These are phyloP conservation scores for Hypoxylon fuscum DNA, from an alignment of 495 filamentous ascomycete species.

Conservation along the genomic window DNA sequence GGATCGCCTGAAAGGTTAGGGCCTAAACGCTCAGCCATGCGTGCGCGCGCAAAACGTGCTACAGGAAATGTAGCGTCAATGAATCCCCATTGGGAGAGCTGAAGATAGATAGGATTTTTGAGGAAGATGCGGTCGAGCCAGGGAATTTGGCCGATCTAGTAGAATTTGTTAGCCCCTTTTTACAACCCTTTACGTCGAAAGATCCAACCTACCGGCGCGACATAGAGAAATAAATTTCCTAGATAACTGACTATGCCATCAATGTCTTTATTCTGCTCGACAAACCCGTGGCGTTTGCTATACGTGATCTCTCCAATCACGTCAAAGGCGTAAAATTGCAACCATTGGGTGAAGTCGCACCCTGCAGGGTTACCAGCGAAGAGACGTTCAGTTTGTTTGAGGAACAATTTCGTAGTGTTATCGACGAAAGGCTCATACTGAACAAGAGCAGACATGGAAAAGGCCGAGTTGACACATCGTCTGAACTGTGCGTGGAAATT, in stretches of 20 bases:
- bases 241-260: slow-evolving; percentile 68
- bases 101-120: slow-evolving; percentile 67
- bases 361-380: slow-evolving; percentile 60
- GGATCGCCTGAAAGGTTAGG: slow-evolving; percentile 46
- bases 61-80: slow-evolving; percentile 69
- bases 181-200: neutral
- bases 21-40: slow-evolving; percentile 62
- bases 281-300: slow-evolving; percentile 68
- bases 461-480: slow-evolving; percentile 74
- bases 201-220: slow-evolving; percentile 62
- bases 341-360: slow-evolving; percentile 76
- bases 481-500: slow-evolving; percentile 76
- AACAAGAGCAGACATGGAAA: slow-evolving; percentile 75
- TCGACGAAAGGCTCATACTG: slow-evolving; percentile 80
- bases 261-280: slow-evolving; percentile 70
- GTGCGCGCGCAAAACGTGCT: slow-evolving; percentile 65
- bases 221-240: slow-evolving; percentile 63
- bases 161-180: slow-evolving; percentile 41
- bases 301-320: slow-evolving; percentile 76
- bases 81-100: slow-evolving; percentile 57
- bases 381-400: slow-evolving; percentile 67
- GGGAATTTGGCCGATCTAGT: slow-evolving; percentile 69
- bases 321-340: slow-evolving; percentile 84
- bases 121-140: slow-evolving; percentile 67
- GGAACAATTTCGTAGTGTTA: slow-evolving; percentile 69